Conservation (phyloP, 345 rosid species). For the Diplotaxis tenuifolia region DNA sequence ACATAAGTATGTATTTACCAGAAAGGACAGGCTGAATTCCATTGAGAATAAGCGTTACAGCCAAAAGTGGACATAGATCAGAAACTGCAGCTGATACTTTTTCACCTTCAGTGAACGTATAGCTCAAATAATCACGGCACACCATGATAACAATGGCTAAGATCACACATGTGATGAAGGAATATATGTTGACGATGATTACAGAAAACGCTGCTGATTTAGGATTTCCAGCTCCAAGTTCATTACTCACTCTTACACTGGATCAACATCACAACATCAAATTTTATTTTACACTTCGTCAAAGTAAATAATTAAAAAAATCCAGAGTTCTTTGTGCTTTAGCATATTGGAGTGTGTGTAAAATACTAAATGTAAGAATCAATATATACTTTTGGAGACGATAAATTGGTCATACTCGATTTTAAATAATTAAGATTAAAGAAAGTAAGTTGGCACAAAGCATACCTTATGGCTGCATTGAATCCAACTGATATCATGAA, state of each 20-base stretch:
- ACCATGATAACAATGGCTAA: conserved; percentile 37
- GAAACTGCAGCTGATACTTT: conserved; percentile 63
- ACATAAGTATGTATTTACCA: conserved; percentile 37
- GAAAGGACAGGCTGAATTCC: conserved; percentile 79
- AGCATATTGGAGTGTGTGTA: too few relatives aligned
- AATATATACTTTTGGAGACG: background rate
- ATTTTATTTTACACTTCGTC: background rate
- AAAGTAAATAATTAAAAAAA: too few relatives aligned
- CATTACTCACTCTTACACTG: conserved; percentile 86
- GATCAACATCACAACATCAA: background rate
- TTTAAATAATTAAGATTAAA: background rate
- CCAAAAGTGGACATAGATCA: conserved; percentile 66
- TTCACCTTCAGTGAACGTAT: conserved; percentile 67
- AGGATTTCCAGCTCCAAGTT: conserved; percentile 77
- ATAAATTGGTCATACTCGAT: background rate
- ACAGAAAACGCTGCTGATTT: conserved; percentile 74
- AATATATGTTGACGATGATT: conserved; percentile 42
- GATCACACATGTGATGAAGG: conserved; percentile 44
- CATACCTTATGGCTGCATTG: conserved; percentile 64
- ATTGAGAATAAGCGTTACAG: conserved; percentile 58
- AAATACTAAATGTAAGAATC: too few relatives aligned
- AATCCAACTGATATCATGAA: conserved; percentile 69
- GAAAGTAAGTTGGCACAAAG: background rate
- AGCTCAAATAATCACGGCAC: conserved; percentile 52
- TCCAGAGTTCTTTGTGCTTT: too few relatives aligned